Percentiles rank a stretch among this genome's conserved stretches.
phyloP scores from a whole-genome alignment of 768 basidiomycete species.

The Clitopilus hobsonii region DNA sequence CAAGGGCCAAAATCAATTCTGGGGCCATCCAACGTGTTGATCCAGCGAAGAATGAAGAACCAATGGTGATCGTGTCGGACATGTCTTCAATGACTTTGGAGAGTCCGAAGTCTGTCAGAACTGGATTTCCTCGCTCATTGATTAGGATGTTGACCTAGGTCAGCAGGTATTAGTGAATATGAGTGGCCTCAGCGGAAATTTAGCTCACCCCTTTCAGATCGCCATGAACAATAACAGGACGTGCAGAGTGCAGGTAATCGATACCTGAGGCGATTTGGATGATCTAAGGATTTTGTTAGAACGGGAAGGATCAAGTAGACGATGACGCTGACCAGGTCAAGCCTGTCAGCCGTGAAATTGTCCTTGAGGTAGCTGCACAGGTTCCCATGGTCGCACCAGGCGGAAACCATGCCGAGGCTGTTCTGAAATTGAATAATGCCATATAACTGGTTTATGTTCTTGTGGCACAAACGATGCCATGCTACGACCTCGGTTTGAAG shows the following conservation, averaged over 20 bases:
- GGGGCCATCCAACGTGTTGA: constrained; percentile 56
- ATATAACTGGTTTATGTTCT: constrained; percentile 49
- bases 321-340: constrained; percentile 39
- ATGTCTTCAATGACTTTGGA: constrained; percentile 56
- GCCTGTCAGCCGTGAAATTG: constrained; percentile 35
- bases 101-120: constrained; percentile 61
- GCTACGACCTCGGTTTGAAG: constrained; percentile 52
- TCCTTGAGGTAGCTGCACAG: constrained; percentile 44
- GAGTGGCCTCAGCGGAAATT: background rate
- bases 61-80: constrained; percentile 28
- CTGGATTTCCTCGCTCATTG: constrained; percentile 42
- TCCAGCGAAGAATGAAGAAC: constrained; percentile 41
- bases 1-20: constrained; percentile 46
- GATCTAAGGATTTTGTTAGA: constrained; percentile 27
- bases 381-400: constrained; percentile 60
- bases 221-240: constrained; percentile 53
- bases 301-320: background rate
- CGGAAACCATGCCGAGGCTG: constrained; percentile 60
- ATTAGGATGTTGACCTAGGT: constrained; percentile 55
- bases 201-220: constrained; percentile 53
- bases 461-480: constrained; percentile 55
- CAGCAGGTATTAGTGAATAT: background rate
- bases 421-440: constrained; percentile 47
- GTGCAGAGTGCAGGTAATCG: constrained; percentile 50
- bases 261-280: constrained; percentile 54